Conservation (phyloP, 139 green algal genomes). For the Monoraphidium neglectum region DNA sequence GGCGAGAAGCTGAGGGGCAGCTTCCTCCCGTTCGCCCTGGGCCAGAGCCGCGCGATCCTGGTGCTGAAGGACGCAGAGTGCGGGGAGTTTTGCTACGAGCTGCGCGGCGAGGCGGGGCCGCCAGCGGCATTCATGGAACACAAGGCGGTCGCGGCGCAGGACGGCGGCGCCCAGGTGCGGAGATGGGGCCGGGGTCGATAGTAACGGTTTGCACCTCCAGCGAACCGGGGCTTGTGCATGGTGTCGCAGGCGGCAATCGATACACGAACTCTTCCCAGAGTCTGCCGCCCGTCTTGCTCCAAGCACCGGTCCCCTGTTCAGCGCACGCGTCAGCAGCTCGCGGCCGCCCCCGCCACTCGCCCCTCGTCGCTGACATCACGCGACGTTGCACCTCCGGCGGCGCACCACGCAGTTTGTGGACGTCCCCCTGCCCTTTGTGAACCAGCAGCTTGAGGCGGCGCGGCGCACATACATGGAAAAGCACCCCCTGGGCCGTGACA, state of each 20-base stretch:
- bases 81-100: conserved; percentile 71
- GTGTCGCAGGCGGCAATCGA: no score
- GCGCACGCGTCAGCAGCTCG: no score
- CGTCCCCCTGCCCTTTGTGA: conserved; percentile 47
- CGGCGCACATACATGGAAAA: conserved; percentile 68
- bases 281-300: no score
- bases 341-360: no score
- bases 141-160: conserved; percentile 41
- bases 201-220: no score
- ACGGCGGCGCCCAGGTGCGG: conserved; percentile 38
- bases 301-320: no score
- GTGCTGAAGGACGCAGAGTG: conserved; percentile 42
- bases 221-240: no score
- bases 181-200: neutral
- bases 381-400: no score
- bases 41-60: conserved; percentile 18
- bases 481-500: conserved; percentile 72
- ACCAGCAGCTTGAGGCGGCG: conserved; percentile 63
- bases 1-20: conserved; percentile 54
- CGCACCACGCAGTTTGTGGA: conserved; percentile 15
- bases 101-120: conserved; percentile 56
- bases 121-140: conserved; percentile 53
- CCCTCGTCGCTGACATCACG: no score
- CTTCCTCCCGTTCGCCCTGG: conserved; percentile 75
- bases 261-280: no score